Conservation (phyloP, 179 eudicot genomes). For the Vitellaria paradoxa region DNA sequence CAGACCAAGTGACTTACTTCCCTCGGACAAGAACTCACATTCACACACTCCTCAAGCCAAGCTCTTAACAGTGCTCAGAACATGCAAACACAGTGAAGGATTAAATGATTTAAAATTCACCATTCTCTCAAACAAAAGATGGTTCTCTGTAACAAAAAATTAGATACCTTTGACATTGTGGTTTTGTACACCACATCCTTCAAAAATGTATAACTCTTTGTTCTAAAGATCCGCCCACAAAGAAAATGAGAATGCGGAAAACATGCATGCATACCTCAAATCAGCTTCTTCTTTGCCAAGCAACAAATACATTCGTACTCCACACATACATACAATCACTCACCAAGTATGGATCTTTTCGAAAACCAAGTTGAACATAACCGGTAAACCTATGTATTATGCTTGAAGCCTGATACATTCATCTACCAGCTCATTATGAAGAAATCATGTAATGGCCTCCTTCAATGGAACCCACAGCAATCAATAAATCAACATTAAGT, state of each 20-base stretch:
- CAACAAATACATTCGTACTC: background rate
- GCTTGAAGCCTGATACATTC: background rate
- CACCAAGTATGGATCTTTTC: background rate
- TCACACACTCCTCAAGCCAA: no score
- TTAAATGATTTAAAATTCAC: background rate
- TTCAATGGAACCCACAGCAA: background rate
- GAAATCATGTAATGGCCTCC: background rate
- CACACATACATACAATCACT: background rate
- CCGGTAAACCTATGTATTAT: background rate
- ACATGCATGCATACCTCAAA: background rate
- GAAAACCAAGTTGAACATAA: background rate
- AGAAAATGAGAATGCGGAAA: background rate
- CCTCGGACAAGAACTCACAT: no score
- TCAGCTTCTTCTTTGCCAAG: background rate
- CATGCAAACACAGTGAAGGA: no score
- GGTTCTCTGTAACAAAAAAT: background rate
- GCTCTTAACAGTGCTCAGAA: no score
- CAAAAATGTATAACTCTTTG: no score
- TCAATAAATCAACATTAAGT: background rate
- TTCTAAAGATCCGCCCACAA: background rate
- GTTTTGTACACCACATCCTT: no score
- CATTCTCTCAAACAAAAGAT: background rate
- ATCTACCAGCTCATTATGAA: background rate
- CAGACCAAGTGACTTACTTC: no score
- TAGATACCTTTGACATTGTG: background rate